phyloP scores from a whole-genome alignment of 2,329 filamentous ascomycete genomes.

The Geosmithia flava region DNA sequence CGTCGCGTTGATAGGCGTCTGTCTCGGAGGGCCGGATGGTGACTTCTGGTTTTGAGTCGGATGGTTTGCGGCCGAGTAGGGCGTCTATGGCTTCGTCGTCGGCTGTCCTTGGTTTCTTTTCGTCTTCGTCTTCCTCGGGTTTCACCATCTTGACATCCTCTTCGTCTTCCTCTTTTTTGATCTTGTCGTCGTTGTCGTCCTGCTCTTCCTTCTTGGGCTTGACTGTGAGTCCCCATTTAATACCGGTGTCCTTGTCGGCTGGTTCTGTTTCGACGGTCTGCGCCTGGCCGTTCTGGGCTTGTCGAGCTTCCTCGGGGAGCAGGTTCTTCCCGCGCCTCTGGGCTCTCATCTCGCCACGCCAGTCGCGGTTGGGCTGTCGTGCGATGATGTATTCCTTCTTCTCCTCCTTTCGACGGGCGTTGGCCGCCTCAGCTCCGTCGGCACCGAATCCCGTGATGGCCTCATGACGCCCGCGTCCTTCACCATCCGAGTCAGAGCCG shows the following conservation, averaged over 20 bases:
- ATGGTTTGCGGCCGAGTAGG: conserved; percentile 41
- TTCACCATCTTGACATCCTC: background rate
- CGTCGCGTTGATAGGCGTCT: conserved; percentile 58
- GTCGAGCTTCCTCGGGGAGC: conserved; percentile 42
- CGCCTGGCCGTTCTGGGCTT: conserved; percentile 20
- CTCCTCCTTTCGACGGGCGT: conserved; percentile 14
- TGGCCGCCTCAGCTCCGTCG: conserved; percentile 27
- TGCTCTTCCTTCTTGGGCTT: conserved; percentile 32
- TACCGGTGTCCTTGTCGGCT: conserved; percentile 35
- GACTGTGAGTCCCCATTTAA: conserved; percentile 42
- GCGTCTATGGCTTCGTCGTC: conserved; percentile 52
- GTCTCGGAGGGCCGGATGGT: conserved; percentile 44
- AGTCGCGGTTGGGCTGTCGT: conserved; percentile 46
- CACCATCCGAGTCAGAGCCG: conserved; percentile 27
- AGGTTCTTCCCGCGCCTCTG: conserved; percentile 37
- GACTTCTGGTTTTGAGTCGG: conserved; percentile 25
- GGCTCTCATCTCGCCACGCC: conserved; percentile 40
- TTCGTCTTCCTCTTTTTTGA: conserved; percentile 4
- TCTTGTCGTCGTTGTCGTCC: conserved; percentile 32
- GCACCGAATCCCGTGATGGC: conserved; percentile 36
- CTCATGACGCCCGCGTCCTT: conserved; percentile 22
- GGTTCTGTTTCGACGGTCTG: conserved; percentile 4
- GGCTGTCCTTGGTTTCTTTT: conserved; percentile 9
- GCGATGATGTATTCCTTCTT: conserved; percentile 42
- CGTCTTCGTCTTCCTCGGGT: background rate